phyloP scores from a whole-genome alignment of 2,329 filamentous ascomycete genomes.

The Colletotrichum noveboracense region DNA sequence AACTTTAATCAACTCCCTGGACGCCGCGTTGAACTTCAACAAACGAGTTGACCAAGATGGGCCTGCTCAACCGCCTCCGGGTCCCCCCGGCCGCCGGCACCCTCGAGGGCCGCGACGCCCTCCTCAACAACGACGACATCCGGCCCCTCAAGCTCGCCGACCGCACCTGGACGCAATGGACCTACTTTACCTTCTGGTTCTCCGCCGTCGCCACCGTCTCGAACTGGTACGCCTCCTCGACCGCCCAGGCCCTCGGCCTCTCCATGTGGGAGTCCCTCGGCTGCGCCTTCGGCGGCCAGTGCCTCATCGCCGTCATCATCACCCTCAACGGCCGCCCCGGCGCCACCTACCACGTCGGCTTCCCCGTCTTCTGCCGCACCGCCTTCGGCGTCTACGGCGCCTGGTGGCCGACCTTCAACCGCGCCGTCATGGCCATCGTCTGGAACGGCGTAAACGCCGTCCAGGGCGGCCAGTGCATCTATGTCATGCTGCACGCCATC shows the following conservation, averaged over 20 bases:
- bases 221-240: conserved; percentile 42
- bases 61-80: conserved; percentile 4
- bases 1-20: background rate
- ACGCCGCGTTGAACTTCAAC: background rate
- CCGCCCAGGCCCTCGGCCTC: conserved; percentile 46
- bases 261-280: conserved; percentile 54
- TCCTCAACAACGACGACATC: conserved; percentile 46
- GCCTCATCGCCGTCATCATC: conserved; percentile 44
- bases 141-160: conserved; percentile 42
- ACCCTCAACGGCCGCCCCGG: conserved; percentile 45
- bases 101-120: conserved; percentile 28
- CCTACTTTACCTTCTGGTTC: conserved; percentile 49
- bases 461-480: conserved; percentile 36
- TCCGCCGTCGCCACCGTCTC: conserved; percentile 42
- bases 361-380: conserved; percentile 44
- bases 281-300: conserved; percentile 44
- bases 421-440: conserved; percentile 49
- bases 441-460: conserved; percentile 48
- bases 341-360: conserved; percentile 48
- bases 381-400: conserved; percentile 50
- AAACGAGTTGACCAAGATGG: background rate
- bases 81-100: conserved; percentile 9
- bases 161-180: conserved; percentile 43
- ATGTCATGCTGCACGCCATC: conserved; percentile 43
- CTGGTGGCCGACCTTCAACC: conserved; percentile 47